Percentiles rank a stretch among this genome's conserved stretches.
Evolutionary conservation across 192 early-diverging fungal species (phyloP).

Genomic region (Phycomyces nitens): DNA sequence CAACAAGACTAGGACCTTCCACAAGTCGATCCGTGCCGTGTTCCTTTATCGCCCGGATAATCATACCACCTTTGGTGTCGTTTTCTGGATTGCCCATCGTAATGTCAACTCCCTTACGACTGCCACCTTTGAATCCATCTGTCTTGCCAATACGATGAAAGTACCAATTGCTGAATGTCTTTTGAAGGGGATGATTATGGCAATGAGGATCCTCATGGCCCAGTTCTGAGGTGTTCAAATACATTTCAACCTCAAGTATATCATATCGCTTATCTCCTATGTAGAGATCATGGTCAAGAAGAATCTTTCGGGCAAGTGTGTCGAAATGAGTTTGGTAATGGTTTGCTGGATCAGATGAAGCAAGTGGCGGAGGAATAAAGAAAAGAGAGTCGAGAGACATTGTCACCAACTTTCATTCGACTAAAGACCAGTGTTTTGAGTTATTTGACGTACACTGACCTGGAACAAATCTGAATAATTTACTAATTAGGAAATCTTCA

Average conservation of each 20-base stretch:
- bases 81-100: constrained; percentile 13
- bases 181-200: constrained; percentile 24
- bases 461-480: too few species aligned
- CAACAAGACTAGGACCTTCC: constrained; percentile 26
- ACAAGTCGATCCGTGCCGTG: not conserved
- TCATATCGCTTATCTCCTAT: constrained; percentile 9
- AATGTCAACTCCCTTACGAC: constrained; percentile 30
- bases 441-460: too few species aligned
- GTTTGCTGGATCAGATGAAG: not conserved
- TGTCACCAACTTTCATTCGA: too few species aligned
- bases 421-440: too few species aligned
- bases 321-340: constrained; percentile 16
- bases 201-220: constrained; percentile 24
- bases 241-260: constrained; percentile 31
- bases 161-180: constrained; percentile 18
- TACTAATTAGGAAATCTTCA: too few species aligned
- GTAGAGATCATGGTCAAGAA: constrained; percentile 18
- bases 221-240: constrained; percentile 16
- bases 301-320: constrained; percentile 1
- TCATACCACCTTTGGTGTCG: constrained; percentile 23
- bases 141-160: constrained; percentile 30
- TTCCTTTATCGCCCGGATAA: constrained; percentile 23
- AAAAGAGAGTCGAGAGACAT: too few species aligned
- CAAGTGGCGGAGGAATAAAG: not conserved
- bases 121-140: constrained; percentile 25